Base-by-base conservation (phyloP, 2,329 filamentous ascomycete species). In the Sphaerulina populicola region DNA sequence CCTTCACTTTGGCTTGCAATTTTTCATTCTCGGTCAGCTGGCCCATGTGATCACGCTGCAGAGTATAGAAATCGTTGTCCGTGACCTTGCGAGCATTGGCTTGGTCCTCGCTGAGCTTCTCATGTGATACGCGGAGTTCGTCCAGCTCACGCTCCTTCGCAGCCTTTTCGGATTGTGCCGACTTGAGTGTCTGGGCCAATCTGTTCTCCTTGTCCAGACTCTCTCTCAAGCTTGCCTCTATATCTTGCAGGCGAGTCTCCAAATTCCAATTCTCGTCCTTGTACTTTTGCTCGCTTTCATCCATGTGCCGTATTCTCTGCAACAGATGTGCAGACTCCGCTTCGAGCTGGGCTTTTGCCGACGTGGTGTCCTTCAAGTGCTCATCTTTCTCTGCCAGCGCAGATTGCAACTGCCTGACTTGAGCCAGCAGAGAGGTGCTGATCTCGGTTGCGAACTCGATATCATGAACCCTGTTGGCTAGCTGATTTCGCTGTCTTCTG, bases 211-310 rank as follows among this genome's bases (percentile, higher is more conserved):
- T 85, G 64, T 93, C 89, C 11, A 82, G 75, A 1, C 86, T 79
- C 42, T 94, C 88, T 65, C 83, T 88, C 56, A 85, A 79, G 12
- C 80, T 76, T 6, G 84, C 78, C 47, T 86, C 77, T 38, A 91
- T 75, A 57, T 97, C 90, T 62, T 95, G 93, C 18, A 94, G 78
- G 62, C 89, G 87, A 0, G 90, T 94, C 69, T 98, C 93, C 35
- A 98, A 77, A 57, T 86, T 91, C 93, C 93, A 98, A 67, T 97
- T 98, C 69, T 97, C 93, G 64, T 98, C 93, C 71, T 96, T 97
- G 73, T 94, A 95, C 47, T 88, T 84, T 63, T 94, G 86, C 68
- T 98, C 93, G 66, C 86, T 95, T 70, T 98, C 93, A 61, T 96
- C 90, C 37, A 96, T 75, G 6, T 80, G 79, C 64, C 87, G 85